phyloP scores from a whole-genome alignment of 371 early-diverging fungal genomes.

The Cladochytrium tenue region DNA sequence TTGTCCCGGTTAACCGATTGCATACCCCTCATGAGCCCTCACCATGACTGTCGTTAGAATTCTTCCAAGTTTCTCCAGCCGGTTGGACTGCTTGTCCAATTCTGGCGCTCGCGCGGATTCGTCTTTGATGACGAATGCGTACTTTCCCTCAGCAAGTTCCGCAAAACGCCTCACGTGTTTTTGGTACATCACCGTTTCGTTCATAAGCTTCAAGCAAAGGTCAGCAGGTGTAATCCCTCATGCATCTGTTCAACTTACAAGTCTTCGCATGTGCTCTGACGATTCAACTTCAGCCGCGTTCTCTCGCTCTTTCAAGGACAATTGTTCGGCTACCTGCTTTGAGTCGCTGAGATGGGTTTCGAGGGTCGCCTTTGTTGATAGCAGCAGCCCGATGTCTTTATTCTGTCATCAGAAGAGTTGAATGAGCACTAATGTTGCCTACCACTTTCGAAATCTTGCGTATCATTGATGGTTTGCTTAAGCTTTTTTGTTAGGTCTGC shows the following conservation, averaged over 20 bases:
- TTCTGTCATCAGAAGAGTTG: background rate
- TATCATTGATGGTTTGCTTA: conserved; percentile 37
- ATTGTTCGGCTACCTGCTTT: too few species aligned
- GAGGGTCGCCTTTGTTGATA: conserved; percentile 26
- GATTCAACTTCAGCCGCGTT: too few species aligned
- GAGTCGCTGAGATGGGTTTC: conserved; percentile 35
- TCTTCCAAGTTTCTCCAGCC: conserved; percentile 21
- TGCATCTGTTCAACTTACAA: too few species aligned
- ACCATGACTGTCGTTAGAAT: conserved; percentile 24
- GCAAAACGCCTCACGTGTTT: conserved; percentile 40
- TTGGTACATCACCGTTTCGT: conserved; percentile 42
- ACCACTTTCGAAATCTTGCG: conserved; percentile 47
- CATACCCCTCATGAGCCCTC: too few species aligned
- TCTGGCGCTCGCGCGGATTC: conserved; percentile 27
- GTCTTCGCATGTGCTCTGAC: too few species aligned
- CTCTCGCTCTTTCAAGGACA: too few species aligned
- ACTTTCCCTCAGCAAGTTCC: conserved; percentile 37
- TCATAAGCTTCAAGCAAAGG: conserved; percentile 39
- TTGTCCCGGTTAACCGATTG: too few species aligned
- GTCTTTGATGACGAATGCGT: conserved; percentile 34
- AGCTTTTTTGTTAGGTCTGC: conserved; percentile 49
- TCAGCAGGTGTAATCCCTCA: too few species aligned
- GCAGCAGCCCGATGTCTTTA: conserved; percentile 33
- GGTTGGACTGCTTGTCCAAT: conserved; percentile 19
- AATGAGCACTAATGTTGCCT: background rate